Percentiles rank a stretch among this genome's conserved stretches.
Conservation (phyloP, 2,329 filamentous ascomycete genomes). For the Septoria petroselini region DNA sequence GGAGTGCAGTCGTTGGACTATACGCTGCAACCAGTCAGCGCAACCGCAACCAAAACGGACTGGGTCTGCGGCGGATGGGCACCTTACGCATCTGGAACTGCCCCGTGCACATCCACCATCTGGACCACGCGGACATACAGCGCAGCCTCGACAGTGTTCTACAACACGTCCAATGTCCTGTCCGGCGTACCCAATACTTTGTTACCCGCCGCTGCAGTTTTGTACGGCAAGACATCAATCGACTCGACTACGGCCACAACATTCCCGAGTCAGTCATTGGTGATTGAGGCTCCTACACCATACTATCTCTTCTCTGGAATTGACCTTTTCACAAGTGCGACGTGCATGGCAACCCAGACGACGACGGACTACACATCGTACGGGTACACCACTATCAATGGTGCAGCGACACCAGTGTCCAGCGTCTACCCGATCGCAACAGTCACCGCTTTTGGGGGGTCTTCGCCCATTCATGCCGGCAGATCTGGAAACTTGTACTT, state of each 20-base stretch:
- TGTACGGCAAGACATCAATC: constrained; percentile 11
- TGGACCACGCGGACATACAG: constrained; percentile 1
- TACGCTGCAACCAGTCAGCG: background rate
- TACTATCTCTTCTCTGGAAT: constrained; percentile 9
- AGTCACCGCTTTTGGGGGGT: constrained; percentile 1
- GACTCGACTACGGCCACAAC: constrained; percentile 6
- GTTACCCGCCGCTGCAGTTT: constrained; percentile 5
- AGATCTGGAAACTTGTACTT: background rate
- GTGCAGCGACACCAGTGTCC: background rate
- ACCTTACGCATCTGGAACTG: background rate
- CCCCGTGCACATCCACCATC: constrained; percentile 1
- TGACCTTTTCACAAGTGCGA: constrained; percentile 3
- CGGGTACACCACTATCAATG: constrained; percentile 6
- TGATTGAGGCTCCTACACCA: constrained; percentile 11
- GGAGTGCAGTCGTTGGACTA: background rate
- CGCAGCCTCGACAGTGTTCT: constrained; percentile 4
- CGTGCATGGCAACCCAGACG: background rate
- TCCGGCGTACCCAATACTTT: constrained; percentile 10
- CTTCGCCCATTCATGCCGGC: background rate
- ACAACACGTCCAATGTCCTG: constrained; percentile 5
- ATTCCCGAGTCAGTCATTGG: constrained; percentile 8
- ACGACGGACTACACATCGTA: constrained; percentile 7
- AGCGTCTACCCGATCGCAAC: constrained; percentile 9
- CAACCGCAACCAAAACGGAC: constrained; percentile 5
- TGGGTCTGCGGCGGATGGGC: background rate